Percentiles rank a stretch among this genome's conserved stretches.
phyloP scores from a whole-genome alignment of 1,139 yeast species.

The Ashbya aceris region DNA sequence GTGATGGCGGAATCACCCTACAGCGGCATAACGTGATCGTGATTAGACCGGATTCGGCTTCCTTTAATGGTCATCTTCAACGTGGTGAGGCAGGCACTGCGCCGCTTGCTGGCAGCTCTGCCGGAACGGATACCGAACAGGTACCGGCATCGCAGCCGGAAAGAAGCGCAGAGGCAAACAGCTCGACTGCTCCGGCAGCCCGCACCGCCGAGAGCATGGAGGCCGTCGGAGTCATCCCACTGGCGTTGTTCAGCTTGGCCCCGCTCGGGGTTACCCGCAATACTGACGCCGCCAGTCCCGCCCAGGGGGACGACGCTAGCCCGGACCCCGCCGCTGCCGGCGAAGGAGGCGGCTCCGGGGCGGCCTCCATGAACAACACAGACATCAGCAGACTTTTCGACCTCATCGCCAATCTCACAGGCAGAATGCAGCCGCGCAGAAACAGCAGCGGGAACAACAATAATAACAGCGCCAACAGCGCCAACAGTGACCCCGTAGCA shows the following conservation, averaged over 20 bases:
- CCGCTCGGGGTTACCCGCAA: neutral
- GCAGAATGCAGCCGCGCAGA: slow-evolving; percentile 2
- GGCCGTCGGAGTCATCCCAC: slow-evolving; percentile 3
- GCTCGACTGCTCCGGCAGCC: neutral
- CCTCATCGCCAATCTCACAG: slow-evolving; percentile 2
- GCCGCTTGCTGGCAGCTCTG: neutral
- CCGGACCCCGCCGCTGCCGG: neutral
- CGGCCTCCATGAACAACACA: slow-evolving; percentile 1
- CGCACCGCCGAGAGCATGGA: neutral
- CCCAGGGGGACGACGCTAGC: neutral
- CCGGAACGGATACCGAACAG: neutral
- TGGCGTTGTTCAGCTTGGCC: slow-evolving; percentile 2
- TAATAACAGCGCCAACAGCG: neutral
- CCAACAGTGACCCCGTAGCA: too few species aligned
- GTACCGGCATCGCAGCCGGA: neutral
- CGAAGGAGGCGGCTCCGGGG: neutral
- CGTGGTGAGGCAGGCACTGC: neutral
- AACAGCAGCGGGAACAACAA: too few species aligned
- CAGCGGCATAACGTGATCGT: slow-evolving; percentile 5
- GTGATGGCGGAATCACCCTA: slow-evolving; percentile 3
- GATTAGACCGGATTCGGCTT: slow-evolving; percentile 3
- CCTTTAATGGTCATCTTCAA: neutral
- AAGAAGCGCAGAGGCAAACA: neutral
- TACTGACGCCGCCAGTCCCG: neutral
- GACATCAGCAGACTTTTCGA: slow-evolving; percentile 4